Conservation (phyloP, 306 rosid genomes). For the Erythrophleum fordii region DNA sequence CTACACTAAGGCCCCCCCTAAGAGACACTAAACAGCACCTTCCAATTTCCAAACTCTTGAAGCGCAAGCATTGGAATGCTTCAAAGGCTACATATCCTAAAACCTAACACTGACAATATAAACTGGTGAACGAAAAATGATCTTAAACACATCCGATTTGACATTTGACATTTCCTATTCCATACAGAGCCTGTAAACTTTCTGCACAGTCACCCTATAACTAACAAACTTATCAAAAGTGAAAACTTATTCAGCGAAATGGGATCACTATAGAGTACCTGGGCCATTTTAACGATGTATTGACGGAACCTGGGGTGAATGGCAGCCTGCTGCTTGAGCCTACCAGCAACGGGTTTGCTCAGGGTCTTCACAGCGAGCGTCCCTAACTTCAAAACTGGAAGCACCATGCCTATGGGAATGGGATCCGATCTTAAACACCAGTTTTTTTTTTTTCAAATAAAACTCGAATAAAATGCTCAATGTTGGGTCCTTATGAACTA, state of each 20-base stretch:
- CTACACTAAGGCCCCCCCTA: not conserved
- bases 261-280: slow-evolving; percentile 45
- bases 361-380: slow-evolving; percentile 77
- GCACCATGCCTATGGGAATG: slow-evolving; percentile 48
- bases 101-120: not conserved
- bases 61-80: not conserved
- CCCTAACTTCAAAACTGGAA: slow-evolving; percentile 84
- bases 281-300: slow-evolving; percentile 70
- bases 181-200: not conserved
- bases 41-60: not conserved
- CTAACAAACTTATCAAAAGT: not conserved
- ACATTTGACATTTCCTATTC: not conserved
- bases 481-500: not conserved
- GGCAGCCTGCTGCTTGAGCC: slow-evolving; percentile 77
- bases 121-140: not conserved
- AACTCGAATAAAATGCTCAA: not conserved
- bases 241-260: not conserved
- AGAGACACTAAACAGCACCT: not conserved
- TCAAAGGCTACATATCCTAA: not conserved
- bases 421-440: slow-evolving; percentile 26
- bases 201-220: not conserved
- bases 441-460: not conserved
- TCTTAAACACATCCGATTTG: not conserved
- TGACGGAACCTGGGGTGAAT: slow-evolving; percentile 82
- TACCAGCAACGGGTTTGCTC: slow-evolving; percentile 85